Evolutionary conservation across 805 yeast species (phyloP).

Genomic region (Saccharomycopsis fibuligera): DNA sequence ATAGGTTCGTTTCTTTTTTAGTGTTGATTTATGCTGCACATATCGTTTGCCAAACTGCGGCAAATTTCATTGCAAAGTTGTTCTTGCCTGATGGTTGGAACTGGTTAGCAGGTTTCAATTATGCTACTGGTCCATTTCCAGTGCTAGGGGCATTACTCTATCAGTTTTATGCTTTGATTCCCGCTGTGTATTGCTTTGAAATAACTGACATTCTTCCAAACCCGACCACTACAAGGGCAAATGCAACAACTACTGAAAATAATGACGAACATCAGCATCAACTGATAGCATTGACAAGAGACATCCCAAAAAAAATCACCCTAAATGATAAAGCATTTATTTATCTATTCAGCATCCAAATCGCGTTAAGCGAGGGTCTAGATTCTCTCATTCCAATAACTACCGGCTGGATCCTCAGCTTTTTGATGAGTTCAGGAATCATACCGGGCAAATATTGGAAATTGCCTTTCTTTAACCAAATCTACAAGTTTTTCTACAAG

Average conservation of each 20-base stretch:
- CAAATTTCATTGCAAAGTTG: slow-evolving; percentile 8
- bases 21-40: slow-evolving; percentile 11
- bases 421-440: slow-evolving; percentile 27
- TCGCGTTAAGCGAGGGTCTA: slow-evolving; percentile 26
- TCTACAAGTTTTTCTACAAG: slow-evolving; percentile 10
- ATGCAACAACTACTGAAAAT: slow-evolving; percentile 5
- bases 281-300: too few relatives aligned
- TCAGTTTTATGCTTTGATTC: slow-evolving; percentile 28
- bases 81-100: slow-evolving; percentile 14
- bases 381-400: slow-evolving; percentile 26
- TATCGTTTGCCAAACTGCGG: not conserved
- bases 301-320: not conserved
- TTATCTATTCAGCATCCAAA: slow-evolving; percentile 28
- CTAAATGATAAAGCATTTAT: slow-evolving; percentile 29
- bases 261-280: too few relatives aligned
- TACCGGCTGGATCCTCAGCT: slow-evolving; percentile 30
- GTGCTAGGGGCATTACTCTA: slow-evolving; percentile 29
- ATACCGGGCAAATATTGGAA: slow-evolving; percentile 32
- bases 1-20: slow-evolving; percentile 25
- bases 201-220: slow-evolving; percentile 22
- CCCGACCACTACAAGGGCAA: slow-evolving; percentile 10
- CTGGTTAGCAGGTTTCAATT: slow-evolving; percentile 11
- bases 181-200: slow-evolving; percentile 32
- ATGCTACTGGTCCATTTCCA: slow-evolving; percentile 28
- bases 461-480: slow-evolving; percentile 24